Evolutionary conservation across 257 asterid species (phyloP).

Genomic region (Scutellaria barbata): DNA sequence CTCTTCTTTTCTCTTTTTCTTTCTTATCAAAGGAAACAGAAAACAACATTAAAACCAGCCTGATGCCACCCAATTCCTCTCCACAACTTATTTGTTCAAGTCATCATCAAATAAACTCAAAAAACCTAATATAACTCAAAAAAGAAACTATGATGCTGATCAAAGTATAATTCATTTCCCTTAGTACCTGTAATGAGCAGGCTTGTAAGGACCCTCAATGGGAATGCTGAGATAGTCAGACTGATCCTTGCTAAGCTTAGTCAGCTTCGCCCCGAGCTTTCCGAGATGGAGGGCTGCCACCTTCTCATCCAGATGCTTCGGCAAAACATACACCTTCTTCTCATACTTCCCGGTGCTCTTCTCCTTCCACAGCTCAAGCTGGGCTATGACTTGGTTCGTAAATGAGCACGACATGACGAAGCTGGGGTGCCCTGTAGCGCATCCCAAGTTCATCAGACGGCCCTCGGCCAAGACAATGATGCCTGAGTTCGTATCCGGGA

Average conservation of each 20-base stretch:
- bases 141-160: constrained; percentile 14
- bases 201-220: constrained; percentile 62
- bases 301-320: constrained; percentile 65
- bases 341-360: constrained; percentile 52
- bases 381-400: constrained; percentile 63
- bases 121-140: background rate
- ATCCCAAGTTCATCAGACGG: constrained; percentile 63
- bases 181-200: constrained; percentile 59
- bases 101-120: constrained; percentile 31
- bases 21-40: background rate
- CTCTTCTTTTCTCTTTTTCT: background rate
- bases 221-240: constrained; percentile 53
- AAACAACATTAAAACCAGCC: constrained; percentile 22
- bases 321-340: constrained; percentile 66
- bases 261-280: constrained; percentile 59
- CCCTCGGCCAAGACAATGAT: constrained; percentile 61
- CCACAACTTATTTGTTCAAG: constrained; percentile 34
- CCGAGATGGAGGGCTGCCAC: constrained; percentile 58
- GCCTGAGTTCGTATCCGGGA: constrained; percentile 52
- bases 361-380: constrained; percentile 64
- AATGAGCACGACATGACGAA: constrained; percentile 67
- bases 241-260: constrained; percentile 59
- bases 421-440: constrained; percentile 68
- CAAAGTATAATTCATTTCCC: background rate
- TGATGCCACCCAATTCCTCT: constrained; percentile 25